Evolutionary conservation across 305 asterid genomes (phyloP).

Genomic region (Salvia sclarea): DNA sequence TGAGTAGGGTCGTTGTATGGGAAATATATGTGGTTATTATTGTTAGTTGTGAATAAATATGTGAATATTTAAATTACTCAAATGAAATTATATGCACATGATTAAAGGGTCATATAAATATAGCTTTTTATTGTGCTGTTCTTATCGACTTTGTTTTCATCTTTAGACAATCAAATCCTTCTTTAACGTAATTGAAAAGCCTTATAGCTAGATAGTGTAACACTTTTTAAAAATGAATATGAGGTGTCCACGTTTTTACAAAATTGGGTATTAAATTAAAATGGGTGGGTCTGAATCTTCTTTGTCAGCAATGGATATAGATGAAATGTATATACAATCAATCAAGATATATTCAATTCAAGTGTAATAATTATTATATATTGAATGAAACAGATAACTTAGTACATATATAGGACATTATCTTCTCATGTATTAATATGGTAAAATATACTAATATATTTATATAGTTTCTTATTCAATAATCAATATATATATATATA

Average conservation of each 20-base stretch:
- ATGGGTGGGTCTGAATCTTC: no score
- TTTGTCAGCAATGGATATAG: no score
- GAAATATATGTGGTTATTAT: background rate
- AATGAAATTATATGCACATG: background rate
- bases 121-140: background rate
- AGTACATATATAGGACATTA: background rate
- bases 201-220: background rate
- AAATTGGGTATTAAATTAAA: no score
- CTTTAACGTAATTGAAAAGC: background rate
- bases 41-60: constrained; percentile 8
- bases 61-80: background rate
- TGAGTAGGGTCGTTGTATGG: background rate
- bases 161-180: background rate
- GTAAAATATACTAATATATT: no score
- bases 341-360: background rate
- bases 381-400: no score
- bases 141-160: background rate
- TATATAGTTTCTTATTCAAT: no score
- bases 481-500: no score
- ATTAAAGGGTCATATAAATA: background rate
- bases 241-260: no score
- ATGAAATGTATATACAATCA: background rate
- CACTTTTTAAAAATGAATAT: no score
- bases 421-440: no score
- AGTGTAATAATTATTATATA: background rate